phyloP scores from a whole-genome alignment of 108 stramenopile genomes.

The Pseudonitzschia multiseries region DNA sequence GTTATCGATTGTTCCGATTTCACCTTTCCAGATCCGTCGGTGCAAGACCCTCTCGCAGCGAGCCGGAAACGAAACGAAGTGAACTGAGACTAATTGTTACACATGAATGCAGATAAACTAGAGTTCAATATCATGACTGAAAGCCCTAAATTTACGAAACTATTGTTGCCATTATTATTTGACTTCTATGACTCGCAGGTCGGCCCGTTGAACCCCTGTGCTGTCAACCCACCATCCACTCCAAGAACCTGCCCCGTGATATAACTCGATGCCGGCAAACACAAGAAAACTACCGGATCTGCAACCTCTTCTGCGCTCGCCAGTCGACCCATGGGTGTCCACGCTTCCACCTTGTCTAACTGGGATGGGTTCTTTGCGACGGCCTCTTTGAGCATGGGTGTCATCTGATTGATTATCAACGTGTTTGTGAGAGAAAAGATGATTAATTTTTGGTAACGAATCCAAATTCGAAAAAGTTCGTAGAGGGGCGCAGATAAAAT shows the following conservation, averaged over 20 bases:
- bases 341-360: slow-evolving; percentile 59
- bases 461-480: too few species aligned
- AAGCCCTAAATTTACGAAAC: too few species aligned
- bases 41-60: slow-evolving; percentile 55
- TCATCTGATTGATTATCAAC: slow-evolving; percentile 37
- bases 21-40: slow-evolving; percentile 68
- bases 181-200: slow-evolving; percentile 18
- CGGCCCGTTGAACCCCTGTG: slow-evolving; percentile 78
- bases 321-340: slow-evolving; percentile 76
- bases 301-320: slow-evolving; percentile 75
- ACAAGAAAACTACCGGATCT: slow-evolving; percentile 87
- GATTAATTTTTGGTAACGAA: too few species aligned
- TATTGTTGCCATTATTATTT: too few species aligned
- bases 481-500: too few species aligned
- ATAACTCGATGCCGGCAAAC: slow-evolving; percentile 85
- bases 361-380: slow-evolving; percentile 53
- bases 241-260: slow-evolving; percentile 95
- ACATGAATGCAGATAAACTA: not conserved
- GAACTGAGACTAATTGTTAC: not conserved
- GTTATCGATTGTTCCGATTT: slow-evolving; percentile 61
- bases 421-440: not conserved
- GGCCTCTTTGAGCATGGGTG: slow-evolving; percentile 78
- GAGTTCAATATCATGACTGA: not conserved
- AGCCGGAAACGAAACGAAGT: slow-evolving; percentile 21
- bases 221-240: slow-evolving; percentile 90